A percentile compares a stretch with the other conserved stretches of the same genome.
Conservation (phyloP, 2,329 filamentous ascomycete genomes). For the Trichoderma citrinoviride region DNA sequence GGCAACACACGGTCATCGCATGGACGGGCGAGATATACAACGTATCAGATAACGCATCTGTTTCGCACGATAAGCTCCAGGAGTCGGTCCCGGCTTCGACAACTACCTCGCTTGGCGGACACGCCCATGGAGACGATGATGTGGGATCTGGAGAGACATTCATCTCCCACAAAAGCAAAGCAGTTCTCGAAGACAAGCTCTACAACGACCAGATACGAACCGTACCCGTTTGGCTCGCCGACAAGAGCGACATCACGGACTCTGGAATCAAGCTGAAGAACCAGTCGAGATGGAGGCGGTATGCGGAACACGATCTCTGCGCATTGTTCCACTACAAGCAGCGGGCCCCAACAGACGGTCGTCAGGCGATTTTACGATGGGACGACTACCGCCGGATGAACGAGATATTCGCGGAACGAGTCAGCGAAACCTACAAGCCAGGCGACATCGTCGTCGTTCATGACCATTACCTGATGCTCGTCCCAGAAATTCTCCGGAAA, state of each 20-base stretch:
- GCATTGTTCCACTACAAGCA: slow-evolving; percentile 94
- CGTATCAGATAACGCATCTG: background rate
- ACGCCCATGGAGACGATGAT: background rate
- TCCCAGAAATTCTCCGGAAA: slow-evolving; percentile 84
- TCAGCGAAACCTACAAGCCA: slow-evolving; percentile 81
- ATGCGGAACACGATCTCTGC: slow-evolving; percentile 87
- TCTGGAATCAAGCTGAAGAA: slow-evolving; percentile 67
- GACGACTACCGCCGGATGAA: slow-evolving; percentile 93
- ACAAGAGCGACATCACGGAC: slow-evolving; percentile 61
- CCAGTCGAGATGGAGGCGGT: slow-evolving; percentile 81
- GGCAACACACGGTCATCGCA: slow-evolving; percentile 87
- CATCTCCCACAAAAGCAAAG: slow-evolving; percentile 63
- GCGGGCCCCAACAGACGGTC: slow-evolving; percentile 75
- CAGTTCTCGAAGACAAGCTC: slow-evolving; percentile 70
- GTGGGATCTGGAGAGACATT: slow-evolving; percentile 23
- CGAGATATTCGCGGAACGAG: slow-evolving; percentile 82
- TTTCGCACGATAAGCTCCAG: background rate
- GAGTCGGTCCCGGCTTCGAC: background rate
- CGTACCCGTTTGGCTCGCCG: slow-evolving; percentile 82
- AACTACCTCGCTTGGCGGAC: background rate
- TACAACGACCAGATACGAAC: slow-evolving; percentile 71
- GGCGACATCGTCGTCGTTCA: slow-evolving; percentile 90
- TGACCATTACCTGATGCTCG: slow-evolving; percentile 87
- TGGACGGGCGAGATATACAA: slow-evolving; percentile 84
- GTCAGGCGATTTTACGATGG: slow-evolving; percentile 71